Evolutionary conservation across 2,329 filamentous ascomycete genomes (phyloP).

Genomic region (Colletotrichum sp.): DNA sequence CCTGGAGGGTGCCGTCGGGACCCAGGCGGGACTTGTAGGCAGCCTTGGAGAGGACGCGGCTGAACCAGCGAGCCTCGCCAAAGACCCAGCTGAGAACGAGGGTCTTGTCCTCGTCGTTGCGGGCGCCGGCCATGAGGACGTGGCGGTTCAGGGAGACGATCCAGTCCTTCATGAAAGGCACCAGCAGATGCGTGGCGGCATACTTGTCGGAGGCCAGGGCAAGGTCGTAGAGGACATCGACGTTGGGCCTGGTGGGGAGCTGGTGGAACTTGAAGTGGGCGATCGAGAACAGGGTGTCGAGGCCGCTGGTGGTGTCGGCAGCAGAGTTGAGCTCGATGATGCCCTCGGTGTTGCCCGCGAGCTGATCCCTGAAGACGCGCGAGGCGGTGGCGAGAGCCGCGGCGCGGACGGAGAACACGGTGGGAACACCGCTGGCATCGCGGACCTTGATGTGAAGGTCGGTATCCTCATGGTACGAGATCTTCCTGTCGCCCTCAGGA

Average conservation of each 20-base stretch:
- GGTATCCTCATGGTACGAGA: conserved; percentile 14
- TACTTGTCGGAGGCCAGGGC: conserved; percentile 17
- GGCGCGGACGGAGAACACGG: conserved; percentile 14
- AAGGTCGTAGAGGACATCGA: conserved; percentile 15
- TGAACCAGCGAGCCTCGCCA: conserved; percentile 17
- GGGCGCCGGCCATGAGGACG: conserved; percentile 18
- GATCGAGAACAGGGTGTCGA: conserved; percentile 16
- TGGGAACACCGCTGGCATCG: neutral
- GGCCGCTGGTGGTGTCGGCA: conserved; percentile 8
- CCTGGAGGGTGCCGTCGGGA: conserved; percentile 6
- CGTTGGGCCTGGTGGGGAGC: conserved; percentile 12
- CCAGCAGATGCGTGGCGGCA: conserved; percentile 15
- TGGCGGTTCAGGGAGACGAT: conserved; percentile 18
- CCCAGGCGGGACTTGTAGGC: conserved; percentile 16
- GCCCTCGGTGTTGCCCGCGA: neutral
- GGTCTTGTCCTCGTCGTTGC: conserved; percentile 21
- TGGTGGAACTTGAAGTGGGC: conserved; percentile 20
- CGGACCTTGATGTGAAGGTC: conserved; percentile 16
- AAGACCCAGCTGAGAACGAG: conserved; percentile 20
- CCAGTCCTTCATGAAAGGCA: conserved; percentile 21
- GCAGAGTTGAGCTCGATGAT: conserved; percentile 10
- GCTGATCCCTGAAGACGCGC: conserved; percentile 11
- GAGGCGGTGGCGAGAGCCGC: neutral
- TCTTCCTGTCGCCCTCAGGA: conserved; percentile 4
- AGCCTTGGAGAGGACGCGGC: conserved; percentile 14